Base-by-base conservation (phyloP, 202 grass and related monocot species). In the Hordeum pubiflorum region DNA sequence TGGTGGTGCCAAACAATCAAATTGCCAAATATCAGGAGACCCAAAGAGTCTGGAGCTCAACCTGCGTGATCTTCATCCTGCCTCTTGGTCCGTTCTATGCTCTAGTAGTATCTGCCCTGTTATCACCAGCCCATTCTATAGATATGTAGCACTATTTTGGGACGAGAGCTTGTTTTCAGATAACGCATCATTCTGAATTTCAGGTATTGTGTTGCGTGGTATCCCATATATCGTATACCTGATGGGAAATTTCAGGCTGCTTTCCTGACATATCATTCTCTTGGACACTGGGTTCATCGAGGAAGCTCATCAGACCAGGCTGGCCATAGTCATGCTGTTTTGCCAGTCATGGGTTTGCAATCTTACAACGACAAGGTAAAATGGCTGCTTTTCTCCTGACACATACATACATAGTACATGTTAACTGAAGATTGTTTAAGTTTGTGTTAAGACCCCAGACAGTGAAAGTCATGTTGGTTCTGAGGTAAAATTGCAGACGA, bases 201-300 rank as follows among this genome's bases (percentile, higher is more conserved):
- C 86, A 97, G 95, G 95, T 97, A 86, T 85, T 94, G 73, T 60
- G 88, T 97, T 18, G 95, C 95, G 64, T 97, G 95, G 95, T 97
- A 97, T 86, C 95, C 95, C 40, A 89, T 92, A 92, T 97, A 91
- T 75, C 82, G 84, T 17, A 88, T 97, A 91, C 95, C 95, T 1
- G 88, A 89, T 29, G 90, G 90, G 22, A 94, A 85, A 74, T 93
- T 94, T 33, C 92, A 91, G 84, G 84, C 89, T 70, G 90, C 95
- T 43, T 97, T 97, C 84, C 82, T 94, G 72, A 93, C 95, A 9
- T 97, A 97, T 66, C 95, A 97, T 79, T 97, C 92, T 76, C 84
- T 94, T 27, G 92, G 91, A 11, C 86, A 89, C 74, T 91, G 82
- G 72, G 63, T 79, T 81, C 57, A 57, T 37, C 48, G 6, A 58